phyloP scores from a whole-genome alignment of 1,139 yeast species.

The Nadsonia starkeyi-henricii region DNA sequence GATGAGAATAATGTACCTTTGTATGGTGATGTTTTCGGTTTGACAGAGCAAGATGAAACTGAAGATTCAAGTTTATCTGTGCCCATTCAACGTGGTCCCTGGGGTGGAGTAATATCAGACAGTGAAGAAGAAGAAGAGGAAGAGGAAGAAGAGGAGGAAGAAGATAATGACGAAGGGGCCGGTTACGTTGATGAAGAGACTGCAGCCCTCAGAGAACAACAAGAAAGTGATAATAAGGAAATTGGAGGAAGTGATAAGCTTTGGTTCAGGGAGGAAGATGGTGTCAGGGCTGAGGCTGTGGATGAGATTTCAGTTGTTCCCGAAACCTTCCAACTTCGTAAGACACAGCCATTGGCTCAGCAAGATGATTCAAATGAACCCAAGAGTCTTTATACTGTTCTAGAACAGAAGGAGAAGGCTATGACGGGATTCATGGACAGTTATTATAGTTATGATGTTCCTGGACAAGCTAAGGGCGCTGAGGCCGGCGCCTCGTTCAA shows the following conservation, averaged over 20 bases:
- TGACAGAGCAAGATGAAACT: constrained; percentile 7
- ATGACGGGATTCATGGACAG: constrained; percentile 19
- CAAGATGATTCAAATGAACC: constrained; percentile 7
- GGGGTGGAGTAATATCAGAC: constrained; percentile 22
- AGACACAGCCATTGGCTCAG: constrained; percentile 11
- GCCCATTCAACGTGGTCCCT: constrained; percentile 24
- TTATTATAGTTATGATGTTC: constrained; percentile 17
- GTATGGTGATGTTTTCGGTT: constrained; percentile 24
- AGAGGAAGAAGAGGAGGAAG: constrained; percentile 21
- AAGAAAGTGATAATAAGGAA: constrained; percentile 9
- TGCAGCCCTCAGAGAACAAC: constrained; percentile 12
- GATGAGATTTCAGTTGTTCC: constrained; percentile 9
- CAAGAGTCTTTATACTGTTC: constrained; percentile 2
- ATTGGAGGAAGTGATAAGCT: neutral
- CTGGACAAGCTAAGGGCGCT: neutral
- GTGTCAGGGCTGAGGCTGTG: neutral
- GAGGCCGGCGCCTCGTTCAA: constrained; percentile 4
- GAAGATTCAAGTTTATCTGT: constrained; percentile 27
- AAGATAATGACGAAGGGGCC: constrained; percentile 18
- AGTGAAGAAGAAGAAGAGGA: constrained; percentile 21
- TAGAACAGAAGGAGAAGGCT: constrained; percentile 5
- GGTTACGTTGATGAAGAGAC: constrained; percentile 18
- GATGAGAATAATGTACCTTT: constrained; percentile 23
- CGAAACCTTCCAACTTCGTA: constrained; percentile 8
- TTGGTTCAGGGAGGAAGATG: constrained; percentile 11